These are phyloP conservation scores for Daldinia concentrica DNA, from an alignment of 495 filamentous ascomycete species.

Conservation along the genomic window DNA sequence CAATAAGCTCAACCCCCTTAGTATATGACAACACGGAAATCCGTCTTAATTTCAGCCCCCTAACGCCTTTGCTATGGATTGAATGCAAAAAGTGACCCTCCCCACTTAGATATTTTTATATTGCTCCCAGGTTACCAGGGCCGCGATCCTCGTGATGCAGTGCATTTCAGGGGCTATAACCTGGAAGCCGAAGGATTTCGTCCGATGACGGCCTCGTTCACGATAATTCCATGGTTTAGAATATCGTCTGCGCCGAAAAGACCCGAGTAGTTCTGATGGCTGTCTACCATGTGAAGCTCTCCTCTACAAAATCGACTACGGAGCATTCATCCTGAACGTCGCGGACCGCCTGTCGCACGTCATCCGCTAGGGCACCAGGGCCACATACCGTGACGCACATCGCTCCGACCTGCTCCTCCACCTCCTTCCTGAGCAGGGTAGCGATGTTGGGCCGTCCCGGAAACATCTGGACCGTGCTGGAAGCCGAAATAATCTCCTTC, in stretches of 20 bases:
- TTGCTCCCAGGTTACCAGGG: neutral
- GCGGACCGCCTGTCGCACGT: slow-evolving; percentile 78
- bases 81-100: slow-evolving; percentile 17
- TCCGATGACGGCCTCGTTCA: neutral
- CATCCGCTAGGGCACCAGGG: slow-evolving; percentile 82
- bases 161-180: neutral
- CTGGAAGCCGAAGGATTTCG: neutral
- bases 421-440: slow-evolving; percentile 78
- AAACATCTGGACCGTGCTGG: slow-evolving; percentile 82
- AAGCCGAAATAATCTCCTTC: slow-evolving; percentile 75
- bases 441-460: slow-evolving; percentile 83
- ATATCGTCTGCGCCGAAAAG: neutral
- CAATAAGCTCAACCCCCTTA: slow-evolving; percentile 3
- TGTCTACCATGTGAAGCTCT: slow-evolving; percentile 85
- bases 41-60: neutral
- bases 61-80: slow-evolving; percentile 32
- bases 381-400: slow-evolving; percentile 94
- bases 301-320: slow-evolving; percentile 82
- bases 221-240: neutral
- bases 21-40: slow-evolving; percentile 12
- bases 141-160: neutral
- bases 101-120: neutral
- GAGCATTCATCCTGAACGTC: slow-evolving; percentile 68
- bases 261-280: neutral
- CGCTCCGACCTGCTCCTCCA: slow-evolving; percentile 78